Percentiles rank a stretch among this genome's conserved stretches.
These are phyloP conservation scores for Allium fistulosum DNA, from an alignment of 106 monocot genomes.

Conservation along the genomic window DNA sequence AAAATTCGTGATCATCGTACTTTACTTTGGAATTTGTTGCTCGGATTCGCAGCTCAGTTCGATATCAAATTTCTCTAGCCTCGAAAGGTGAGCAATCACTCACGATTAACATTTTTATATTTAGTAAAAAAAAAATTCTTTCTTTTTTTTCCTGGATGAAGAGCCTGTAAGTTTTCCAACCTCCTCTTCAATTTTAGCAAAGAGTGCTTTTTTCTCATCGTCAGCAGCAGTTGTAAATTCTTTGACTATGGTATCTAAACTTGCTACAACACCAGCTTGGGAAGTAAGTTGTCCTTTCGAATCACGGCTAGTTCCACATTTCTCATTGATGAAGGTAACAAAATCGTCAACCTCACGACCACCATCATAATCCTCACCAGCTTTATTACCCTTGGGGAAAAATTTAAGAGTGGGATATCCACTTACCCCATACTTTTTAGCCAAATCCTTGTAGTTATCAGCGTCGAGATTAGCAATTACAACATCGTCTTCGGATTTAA, in stretches of 20 bases:
- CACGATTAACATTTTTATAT: too few relatives aligned
- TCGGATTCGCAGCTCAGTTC: too few relatives aligned
- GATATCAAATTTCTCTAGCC: too few relatives aligned
- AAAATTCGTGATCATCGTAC: too few relatives aligned
- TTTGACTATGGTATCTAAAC: constrained; percentile 67
- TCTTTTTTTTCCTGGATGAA: constrained; percentile 69
- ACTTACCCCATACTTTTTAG: constrained; percentile 88
- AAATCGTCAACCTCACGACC: constrained; percentile 75
- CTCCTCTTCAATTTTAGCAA: constrained; percentile 76
- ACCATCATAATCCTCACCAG: constrained; percentile 86
- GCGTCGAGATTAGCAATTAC: constrained; percentile 95
- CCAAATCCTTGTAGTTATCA: constrained; percentile 83
- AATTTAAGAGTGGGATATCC: constrained; percentile 95
- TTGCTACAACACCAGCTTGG: constrained; percentile 66
- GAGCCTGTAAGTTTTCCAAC: constrained; percentile 59
- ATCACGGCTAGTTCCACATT: constrained; percentile 82
- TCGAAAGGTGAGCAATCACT: too few relatives aligned
- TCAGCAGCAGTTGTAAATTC: constrained; percentile 56
- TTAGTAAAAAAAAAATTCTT: too few relatives aligned
- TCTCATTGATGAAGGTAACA: constrained; percentile 83
- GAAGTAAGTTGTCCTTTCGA: constrained; percentile 74
- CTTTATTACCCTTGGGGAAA: constrained; percentile 88
- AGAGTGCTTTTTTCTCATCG: constrained; percentile 49
- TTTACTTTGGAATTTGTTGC: too few relatives aligned
- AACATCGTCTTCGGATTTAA: constrained; percentile 62